phyloP scores from a whole-genome alignment of 805 yeast species.

The Lipomyces kockii region DNA sequence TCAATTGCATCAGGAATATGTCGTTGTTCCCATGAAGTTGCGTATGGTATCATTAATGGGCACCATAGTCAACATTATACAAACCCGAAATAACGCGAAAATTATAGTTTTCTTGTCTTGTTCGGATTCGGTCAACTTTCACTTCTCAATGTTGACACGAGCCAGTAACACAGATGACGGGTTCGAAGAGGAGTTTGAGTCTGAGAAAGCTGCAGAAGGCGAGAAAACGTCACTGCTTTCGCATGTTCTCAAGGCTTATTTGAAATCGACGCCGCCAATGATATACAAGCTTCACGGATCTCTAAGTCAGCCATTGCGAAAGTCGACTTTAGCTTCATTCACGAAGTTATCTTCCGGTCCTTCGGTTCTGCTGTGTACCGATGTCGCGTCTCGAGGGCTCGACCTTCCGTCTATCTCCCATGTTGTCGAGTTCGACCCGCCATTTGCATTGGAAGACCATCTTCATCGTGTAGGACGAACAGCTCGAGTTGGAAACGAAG shows the following conservation, averaged over 20 bases:
- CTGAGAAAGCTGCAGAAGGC: constrained; percentile 10
- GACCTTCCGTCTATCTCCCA: constrained; percentile 86
- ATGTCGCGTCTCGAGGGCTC: constrained; percentile 96
- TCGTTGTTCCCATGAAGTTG: constrained; percentile 91
- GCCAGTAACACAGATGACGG: constrained; percentile 46
- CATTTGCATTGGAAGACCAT: constrained; percentile 92
- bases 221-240: constrained; percentile 28
- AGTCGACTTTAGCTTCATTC: constrained; percentile 73
- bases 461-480: constrained; percentile 96
- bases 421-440: constrained; percentile 93
- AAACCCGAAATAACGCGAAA: constrained; percentile 41
- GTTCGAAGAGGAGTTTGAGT: constrained; percentile 45
- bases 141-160: constrained; percentile 72
- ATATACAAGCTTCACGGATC: constrained; percentile 88
- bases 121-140: constrained; percentile 96
- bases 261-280: constrained; percentile 46
- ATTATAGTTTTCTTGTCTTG: constrained; percentile 85
- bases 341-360: constrained; percentile 42
- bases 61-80: constrained; percentile 57
- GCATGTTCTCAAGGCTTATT: constrained; percentile 8
- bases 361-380: constrained; percentile 85
- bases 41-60: constrained; percentile 82
- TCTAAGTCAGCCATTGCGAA: constrained; percentile 78
- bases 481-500: constrained; percentile 93
- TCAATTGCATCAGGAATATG: constrained; percentile 77